Conservation (phyloP, 768 basidiomycete species). For the Agrocybe chaxingu region DNA sequence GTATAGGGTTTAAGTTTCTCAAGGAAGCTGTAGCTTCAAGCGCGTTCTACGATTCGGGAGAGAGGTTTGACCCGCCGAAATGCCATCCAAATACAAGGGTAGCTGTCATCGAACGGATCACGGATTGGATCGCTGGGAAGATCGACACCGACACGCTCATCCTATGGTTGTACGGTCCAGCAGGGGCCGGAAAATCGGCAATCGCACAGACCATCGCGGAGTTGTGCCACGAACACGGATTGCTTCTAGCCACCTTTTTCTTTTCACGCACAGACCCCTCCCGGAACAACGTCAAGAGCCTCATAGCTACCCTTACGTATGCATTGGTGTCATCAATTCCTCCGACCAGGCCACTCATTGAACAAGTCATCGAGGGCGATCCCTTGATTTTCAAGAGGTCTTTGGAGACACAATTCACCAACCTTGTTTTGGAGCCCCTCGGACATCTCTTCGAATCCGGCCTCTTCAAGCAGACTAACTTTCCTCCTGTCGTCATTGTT, state of each 20-base stretch:
- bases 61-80: too few species aligned
- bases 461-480: neutral
- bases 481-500: constrained; percentile 1
- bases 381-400: constrained; percentile 7
- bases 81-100: too few species aligned
- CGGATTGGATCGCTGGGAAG: too few species aligned
- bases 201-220: constrained; percentile 10
- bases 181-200: constrained; percentile 6
- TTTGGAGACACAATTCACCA: neutral
- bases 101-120: too few species aligned
- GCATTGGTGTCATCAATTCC: neutral
- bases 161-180: too few species aligned
- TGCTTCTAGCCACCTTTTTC: constrained; percentile 5
- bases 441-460: neutral
- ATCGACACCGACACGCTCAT: too few species aligned
- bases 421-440: constrained; percentile 5
- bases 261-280: constrained; percentile 5
- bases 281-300: neutral
- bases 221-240: neutral
- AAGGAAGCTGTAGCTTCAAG: too few species aligned
- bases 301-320: constrained; percentile 7
- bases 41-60: too few species aligned
- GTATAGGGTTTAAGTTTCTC: too few species aligned
- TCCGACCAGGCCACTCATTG: neutral
- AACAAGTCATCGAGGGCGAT: constrained; percentile 1